Percentiles rank a stretch among this genome's conserved stretches.
Conservation (phyloP, 768 basidiomycete species). For the Steccherinum ochraceum region DNA sequence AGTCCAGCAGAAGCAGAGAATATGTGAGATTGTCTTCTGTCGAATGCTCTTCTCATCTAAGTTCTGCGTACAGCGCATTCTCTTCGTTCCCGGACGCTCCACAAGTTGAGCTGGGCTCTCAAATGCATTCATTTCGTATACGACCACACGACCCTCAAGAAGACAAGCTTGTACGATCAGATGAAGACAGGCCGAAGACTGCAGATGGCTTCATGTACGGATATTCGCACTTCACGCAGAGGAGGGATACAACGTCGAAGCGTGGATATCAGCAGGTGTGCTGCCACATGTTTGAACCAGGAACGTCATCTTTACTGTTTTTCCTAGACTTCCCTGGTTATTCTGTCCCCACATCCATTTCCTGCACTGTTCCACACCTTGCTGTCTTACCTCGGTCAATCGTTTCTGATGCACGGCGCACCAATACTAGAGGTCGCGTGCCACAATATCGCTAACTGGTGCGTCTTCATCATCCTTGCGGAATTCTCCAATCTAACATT, state of each 20-base stretch:
- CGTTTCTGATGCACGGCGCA: conserved; percentile 65
- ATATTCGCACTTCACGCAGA: conserved; percentile 72
- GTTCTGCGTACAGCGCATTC: conserved; percentile 58
- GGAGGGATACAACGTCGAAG: conserved; percentile 54
- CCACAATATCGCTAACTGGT: conserved; percentile 83
- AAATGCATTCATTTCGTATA: conserved; percentile 83
- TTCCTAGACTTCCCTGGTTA: conserved; percentile 67
- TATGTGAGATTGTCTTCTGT: conserved; percentile 51
- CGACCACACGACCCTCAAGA: conserved; percentile 33
- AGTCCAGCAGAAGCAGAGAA: conserved; percentile 70
- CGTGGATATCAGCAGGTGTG: conserved; percentile 79
- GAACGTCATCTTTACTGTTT: no score
- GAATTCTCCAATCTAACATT: conserved; percentile 4
- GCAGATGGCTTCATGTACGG: conserved; percentile 72
- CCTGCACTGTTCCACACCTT: conserved; percentile 74
- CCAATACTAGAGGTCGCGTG: conserved; percentile 84
- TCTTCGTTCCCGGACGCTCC: conserved; percentile 88
- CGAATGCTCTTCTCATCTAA: conserved; percentile 2
- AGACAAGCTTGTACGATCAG: conserved; percentile 13
- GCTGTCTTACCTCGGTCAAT: conserved; percentile 65
- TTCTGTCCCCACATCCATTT: conserved; percentile 74
- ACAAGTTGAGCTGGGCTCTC: conserved; percentile 78
- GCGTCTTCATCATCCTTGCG: conserved; percentile 27
- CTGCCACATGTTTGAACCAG: conserved; percentile 2
- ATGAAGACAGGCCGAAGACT: conserved; percentile 29